Conservation (phyloP, 2,329 filamentous ascomycete species). For the Fusarium sp. region DNA sequence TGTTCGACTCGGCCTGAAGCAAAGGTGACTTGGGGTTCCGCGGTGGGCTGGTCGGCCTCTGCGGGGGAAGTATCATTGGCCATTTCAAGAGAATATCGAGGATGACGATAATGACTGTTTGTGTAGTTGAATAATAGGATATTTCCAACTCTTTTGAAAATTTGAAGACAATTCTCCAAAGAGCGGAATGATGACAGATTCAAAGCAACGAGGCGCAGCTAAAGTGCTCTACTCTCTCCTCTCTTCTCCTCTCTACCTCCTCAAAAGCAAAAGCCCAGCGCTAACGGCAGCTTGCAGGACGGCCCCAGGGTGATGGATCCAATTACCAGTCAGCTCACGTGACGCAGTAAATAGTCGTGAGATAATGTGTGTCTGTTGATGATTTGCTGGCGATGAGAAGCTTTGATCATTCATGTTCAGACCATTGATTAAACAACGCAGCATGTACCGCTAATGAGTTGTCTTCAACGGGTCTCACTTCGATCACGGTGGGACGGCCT, state of each 20-base stretch:
- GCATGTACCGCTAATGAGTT: constrained; percentile 9
- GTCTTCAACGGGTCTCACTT: too few relatives aligned
- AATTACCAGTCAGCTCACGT: constrained; percentile 36
- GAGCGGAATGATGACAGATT: constrained; percentile 37
- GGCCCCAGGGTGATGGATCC: constrained; percentile 14
- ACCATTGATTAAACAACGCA: constrained; percentile 13
- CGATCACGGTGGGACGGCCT: constrained; percentile 1
- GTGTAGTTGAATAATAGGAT: not conserved
- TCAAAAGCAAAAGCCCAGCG: constrained; percentile 20
- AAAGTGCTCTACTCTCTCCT: constrained; percentile 14
- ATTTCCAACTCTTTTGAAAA: not conserved
- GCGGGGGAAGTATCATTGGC: constrained; percentile 31
- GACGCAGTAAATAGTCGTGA: constrained; percentile 13
- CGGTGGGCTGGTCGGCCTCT: constrained; percentile 40
- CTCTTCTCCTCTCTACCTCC: constrained; percentile 19
- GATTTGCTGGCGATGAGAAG: constrained; percentile 29
- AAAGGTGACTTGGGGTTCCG: constrained; percentile 49
- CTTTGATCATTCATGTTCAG: constrained; percentile 14
- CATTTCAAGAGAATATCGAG: constrained; percentile 27
- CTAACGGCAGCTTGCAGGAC: constrained; percentile 42
- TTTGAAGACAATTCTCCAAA: not conserved
- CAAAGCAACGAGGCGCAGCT: constrained; percentile 39
- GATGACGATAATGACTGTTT: not conserved
- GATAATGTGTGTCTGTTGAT: constrained; percentile 32
- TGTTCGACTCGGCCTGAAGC: constrained; percentile 45